phyloP scores from a whole-genome alignment of 164 flowering plant species.

The Malania oleifera region DNA sequence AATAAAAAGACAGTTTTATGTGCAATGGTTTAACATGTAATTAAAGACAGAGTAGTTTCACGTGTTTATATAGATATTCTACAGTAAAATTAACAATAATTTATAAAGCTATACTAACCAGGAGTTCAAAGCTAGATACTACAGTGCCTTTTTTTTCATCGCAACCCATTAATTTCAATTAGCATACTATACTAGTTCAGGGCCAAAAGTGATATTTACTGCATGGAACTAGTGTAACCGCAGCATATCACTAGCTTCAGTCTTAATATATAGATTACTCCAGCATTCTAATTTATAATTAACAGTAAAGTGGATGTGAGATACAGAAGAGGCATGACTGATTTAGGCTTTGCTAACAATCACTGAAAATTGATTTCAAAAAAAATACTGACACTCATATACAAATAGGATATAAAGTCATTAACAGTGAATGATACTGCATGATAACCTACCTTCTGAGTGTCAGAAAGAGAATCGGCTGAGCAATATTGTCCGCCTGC shows the following conservation, averaged over 20 bases:
- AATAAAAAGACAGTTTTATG: background rate
- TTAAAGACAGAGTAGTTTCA: too few relatives aligned
- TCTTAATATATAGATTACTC: background rate
- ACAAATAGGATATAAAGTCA: too few relatives aligned
- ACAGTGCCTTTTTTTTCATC: background rate
- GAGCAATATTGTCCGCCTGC: slow-evolving; percentile 63
- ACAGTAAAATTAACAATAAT: too few relatives aligned
- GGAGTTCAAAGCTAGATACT: background rate
- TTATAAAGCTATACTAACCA: too few relatives aligned
- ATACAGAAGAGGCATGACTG: too few relatives aligned
- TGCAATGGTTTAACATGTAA: too few relatives aligned
- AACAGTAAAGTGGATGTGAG: too few relatives aligned
- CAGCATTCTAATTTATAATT: background rate
- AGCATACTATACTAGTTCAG: background rate
- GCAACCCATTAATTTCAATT: background rate
- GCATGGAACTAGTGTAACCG: background rate
- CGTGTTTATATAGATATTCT: too few relatives aligned
- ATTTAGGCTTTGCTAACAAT: too few relatives aligned
- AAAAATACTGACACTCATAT: too few relatives aligned
- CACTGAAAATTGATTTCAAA: too few relatives aligned
- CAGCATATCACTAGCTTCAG: background rate
- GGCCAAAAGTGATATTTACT: background rate
- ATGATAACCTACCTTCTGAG: slow-evolving; percentile 63
- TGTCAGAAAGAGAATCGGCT: slow-evolving; percentile 68
- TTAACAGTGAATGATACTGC: background rate